Percentiles rank a stretch among this genome's conserved stretches.
Conservation (phyloP, 2,329 filamentous ascomycete genomes). For the Phialocephala sp. region DNA sequence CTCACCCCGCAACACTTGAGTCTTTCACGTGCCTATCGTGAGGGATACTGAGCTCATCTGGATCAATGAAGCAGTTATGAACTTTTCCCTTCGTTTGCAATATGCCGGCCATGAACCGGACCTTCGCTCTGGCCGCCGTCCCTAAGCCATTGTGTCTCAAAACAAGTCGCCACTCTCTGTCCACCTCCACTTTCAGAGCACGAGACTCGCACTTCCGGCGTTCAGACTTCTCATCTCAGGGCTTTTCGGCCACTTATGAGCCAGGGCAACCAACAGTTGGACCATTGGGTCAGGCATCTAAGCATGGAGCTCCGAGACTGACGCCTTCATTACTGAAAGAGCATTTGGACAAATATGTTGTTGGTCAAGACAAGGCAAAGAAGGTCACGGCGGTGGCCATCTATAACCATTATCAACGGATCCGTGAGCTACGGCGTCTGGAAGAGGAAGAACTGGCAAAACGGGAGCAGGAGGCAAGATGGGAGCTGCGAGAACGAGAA, state of each 20-base stretch:
- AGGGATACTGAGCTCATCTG: background rate
- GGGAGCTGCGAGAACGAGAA: constrained; percentile 46
- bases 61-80: constrained; percentile 32
- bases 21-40: constrained; percentile 16
- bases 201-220: constrained; percentile 46
- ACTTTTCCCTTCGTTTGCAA: constrained; percentile 13
- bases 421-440: constrained; percentile 75
- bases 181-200: constrained; percentile 25
- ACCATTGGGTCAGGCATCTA: constrained; percentile 56
- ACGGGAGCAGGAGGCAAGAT: constrained; percentile 66
- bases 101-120: constrained; percentile 36
- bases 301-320: constrained; percentile 65
- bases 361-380: constrained; percentile 93
- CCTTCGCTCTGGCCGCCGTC: constrained; percentile 16
- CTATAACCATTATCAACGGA: constrained; percentile 94
- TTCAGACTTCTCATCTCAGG: constrained; percentile 60
- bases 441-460: constrained; percentile 68
- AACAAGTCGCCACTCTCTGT: constrained; percentile 25
- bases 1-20: constrained; percentile 20
- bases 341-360: constrained; percentile 93
- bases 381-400: constrained; percentile 92
- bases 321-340: constrained; percentile 79
- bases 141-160: constrained; percentile 11
- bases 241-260: constrained; percentile 68
- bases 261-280: constrained; percentile 64